phyloP scores from a whole-genome alignment of 805 yeast genomes.

The Saccharomyces eubayanus region DNA sequence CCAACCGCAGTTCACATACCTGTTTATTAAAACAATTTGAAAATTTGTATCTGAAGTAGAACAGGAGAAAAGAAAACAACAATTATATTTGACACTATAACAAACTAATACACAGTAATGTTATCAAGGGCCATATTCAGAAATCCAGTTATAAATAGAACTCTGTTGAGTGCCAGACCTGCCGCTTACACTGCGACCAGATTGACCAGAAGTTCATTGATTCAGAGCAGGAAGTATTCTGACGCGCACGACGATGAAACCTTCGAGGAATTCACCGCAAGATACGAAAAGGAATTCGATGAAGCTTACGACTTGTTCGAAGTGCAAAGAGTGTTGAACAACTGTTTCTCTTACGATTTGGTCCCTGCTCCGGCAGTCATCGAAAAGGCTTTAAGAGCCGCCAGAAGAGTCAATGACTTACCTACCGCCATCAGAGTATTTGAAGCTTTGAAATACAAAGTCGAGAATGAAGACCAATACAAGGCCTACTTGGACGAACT shows the following conservation, averaged over 20 bases:
- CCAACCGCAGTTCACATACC: background rate
- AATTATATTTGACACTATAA: background rate
- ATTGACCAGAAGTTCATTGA: conserved; percentile 8
- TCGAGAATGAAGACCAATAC: conserved; percentile 89
- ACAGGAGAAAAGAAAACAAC: background rate
- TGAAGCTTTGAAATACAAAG: conserved; percentile 94
- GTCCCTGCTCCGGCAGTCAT: conserved; percentile 96
- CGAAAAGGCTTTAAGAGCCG: conserved; percentile 92
- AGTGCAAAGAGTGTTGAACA: conserved; percentile 91
- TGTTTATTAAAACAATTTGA: background rate
- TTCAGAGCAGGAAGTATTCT: conserved; percentile 59
- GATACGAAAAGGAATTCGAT: conserved; percentile 93
- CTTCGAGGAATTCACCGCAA: conserved; percentile 84
- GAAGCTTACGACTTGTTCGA: conserved; percentile 83
- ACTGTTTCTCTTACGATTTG: conserved; percentile 95
- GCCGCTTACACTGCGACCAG: background rate
- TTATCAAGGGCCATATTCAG: conserved; percentile 14
- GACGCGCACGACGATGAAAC: conserved; percentile 81
- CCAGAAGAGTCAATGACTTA: conserved; percentile 97
- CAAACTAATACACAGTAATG: conserved; percentile 5
- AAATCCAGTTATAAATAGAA: conserved; percentile 10
- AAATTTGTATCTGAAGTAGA: background rate
- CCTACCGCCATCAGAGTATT: conserved; percentile 98
- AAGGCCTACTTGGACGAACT: conserved; percentile 92
- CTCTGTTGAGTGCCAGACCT: conserved; percentile 6